Evolutionary conservation across 345 rosid genomes (phyloP).

Genomic region (Reutealis trisperma): DNA sequence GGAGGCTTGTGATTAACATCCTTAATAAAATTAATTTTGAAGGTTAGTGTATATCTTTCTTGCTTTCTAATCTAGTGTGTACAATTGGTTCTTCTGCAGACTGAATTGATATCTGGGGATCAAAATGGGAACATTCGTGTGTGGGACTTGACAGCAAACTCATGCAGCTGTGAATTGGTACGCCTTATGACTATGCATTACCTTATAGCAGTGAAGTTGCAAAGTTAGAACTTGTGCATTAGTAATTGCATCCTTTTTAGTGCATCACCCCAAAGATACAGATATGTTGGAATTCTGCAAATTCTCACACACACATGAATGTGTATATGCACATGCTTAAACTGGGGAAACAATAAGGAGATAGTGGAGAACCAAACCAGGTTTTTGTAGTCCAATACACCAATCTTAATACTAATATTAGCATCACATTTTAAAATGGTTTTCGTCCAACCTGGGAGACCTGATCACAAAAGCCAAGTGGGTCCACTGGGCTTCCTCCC

Average conservation of each 20-base stretch:
- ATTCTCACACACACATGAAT: not conserved
- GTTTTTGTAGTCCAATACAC: not conserved
- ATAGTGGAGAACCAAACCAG: not conserved
- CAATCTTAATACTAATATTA: not conserved
- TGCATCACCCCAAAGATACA: not conserved
- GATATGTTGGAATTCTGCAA: not conserved
- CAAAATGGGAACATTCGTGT: constrained; percentile 96
- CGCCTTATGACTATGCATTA: constrained; percentile 11
- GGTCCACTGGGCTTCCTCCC: not conserved
- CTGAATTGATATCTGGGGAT: constrained; percentile 93
- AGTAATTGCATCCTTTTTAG: too few relatives aligned
- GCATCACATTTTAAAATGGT: not conserved
- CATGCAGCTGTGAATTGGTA: constrained; percentile 97
- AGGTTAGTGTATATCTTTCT: not conserved
- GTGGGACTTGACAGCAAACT: constrained; percentile 95
- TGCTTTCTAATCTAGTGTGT: too few relatives aligned
- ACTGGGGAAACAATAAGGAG: not conserved
- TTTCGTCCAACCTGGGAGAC: constrained; percentile 4
- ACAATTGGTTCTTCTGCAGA: constrained; percentile 42
- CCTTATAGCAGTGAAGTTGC: not conserved
- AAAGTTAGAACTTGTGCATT: too few relatives aligned
- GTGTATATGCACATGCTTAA: not conserved
- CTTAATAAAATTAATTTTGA: not conserved
- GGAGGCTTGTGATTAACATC: not conserved
- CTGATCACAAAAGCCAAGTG: not conserved